These are phyloP conservation scores for Sarocladium strictum DNA, from an alignment of 2,329 filamentous ascomycete genomes.

Conservation along the genomic window DNA sequence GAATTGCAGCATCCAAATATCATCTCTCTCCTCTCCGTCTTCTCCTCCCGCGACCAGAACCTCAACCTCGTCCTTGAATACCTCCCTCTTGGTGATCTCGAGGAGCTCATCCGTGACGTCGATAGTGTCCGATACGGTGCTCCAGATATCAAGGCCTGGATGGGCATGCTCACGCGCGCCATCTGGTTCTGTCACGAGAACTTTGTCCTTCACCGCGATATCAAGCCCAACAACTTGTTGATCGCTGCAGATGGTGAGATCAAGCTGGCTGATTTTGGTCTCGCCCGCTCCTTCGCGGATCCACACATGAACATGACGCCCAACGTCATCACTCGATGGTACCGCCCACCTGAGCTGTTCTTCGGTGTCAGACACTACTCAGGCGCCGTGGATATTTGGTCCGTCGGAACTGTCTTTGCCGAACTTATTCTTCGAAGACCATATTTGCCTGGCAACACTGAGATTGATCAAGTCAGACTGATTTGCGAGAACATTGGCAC, in stretches of 20 bases:
- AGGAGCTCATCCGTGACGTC: conserved; percentile 87
- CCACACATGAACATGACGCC: conserved; percentile 85
- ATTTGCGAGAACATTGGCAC: conserved; percentile 85
- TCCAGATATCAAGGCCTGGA: conserved; percentile 96
- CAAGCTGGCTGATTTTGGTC: conserved; percentile 96
- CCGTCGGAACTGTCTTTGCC: conserved; percentile 85
- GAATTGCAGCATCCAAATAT: conserved; percentile 95
- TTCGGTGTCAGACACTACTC: conserved; percentile 87
- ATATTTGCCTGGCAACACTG: conserved; percentile 76
- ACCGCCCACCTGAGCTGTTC: conserved; percentile 87
- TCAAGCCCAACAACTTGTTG: conserved; percentile 97
- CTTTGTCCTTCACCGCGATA: conserved; percentile 90
- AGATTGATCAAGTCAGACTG: conserved; percentile 78
- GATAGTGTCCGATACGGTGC: conserved; percentile 72
- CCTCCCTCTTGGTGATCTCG: conserved; percentile 86
- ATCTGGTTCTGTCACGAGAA: conserved; percentile 97
- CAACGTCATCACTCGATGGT: conserved; percentile 96
- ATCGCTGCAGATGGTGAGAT: conserved; percentile 90
- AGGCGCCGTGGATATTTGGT: conserved; percentile 91
- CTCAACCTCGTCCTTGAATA: conserved; percentile 94
- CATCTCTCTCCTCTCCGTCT: conserved; percentile 86
- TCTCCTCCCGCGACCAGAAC: conserved; percentile 94
- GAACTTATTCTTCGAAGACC: conserved; percentile 80
- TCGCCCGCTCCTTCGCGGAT: conserved; percentile 84
- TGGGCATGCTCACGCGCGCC: conserved; percentile 90